Base-by-base conservation (phyloP, 75 land plant species). In the Ceratopteris richardii region DNA sequence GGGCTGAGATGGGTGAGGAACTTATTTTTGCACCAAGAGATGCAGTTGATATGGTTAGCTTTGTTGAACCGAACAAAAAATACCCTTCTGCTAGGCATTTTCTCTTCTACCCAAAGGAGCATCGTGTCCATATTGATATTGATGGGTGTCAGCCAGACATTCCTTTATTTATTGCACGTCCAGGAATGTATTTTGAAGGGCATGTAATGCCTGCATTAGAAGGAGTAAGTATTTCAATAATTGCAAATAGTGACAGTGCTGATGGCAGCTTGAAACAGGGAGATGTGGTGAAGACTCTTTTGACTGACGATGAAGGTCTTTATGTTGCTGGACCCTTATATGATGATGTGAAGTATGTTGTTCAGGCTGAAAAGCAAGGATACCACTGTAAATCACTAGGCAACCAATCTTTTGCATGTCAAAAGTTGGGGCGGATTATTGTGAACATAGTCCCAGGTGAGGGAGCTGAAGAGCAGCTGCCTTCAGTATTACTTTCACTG, bases 381-480 rank as follows among this genome's bases (percentile, higher is more conserved):
- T 87, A 78, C 57, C 76, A 87, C 72, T 51, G 83, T 16, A 84
- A 82, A 65, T 47, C 51, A 51, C 60, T 77, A 30, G 98, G 81
- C 16, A 66, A 69, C 2, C 33, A 69, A 61, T 77, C 85, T 14
- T 94, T 94, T 62, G 70, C 82, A 18, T 94, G 98, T 52, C 87
- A 89, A 78, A 89, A 94, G 71, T 79, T 92, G 53, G 66, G 94
- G 37, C 80, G 83, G 73, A 89, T 93, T 62, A 63, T 76, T 42
- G 90, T 93, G 10, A 36, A 50, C 0, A 80, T 85, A 24, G 37
- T 66, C 58, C 68, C 77, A 41, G 79, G 71, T 55, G 87, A 77
- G 59, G 79, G 77, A 59, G 66, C 65, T n/a, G 71, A 64, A 14
- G 83, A 81, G 51, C 56, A 67, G 27, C 67, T 94, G 20, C 98